phyloP scores from a whole-genome alignment of 2,329 filamentous ascomycete species.

The Trichophyton mentagrophytes region DNA sequence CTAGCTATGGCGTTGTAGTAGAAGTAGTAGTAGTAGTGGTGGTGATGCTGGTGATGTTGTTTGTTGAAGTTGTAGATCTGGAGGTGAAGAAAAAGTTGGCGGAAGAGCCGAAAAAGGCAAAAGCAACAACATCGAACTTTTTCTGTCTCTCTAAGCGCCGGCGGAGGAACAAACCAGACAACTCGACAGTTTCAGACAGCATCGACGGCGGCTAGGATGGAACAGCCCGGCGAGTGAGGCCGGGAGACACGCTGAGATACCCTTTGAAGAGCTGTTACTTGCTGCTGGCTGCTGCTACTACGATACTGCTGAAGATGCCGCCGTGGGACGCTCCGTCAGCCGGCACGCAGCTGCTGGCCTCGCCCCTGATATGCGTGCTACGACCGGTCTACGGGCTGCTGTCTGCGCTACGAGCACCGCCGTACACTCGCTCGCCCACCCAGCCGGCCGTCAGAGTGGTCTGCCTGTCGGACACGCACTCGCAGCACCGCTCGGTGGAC shows the following conservation, averaged over 20 bases:
- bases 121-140: background rate
- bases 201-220: background rate
- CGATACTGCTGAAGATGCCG: constrained; percentile 15
- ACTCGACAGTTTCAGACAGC: background rate
- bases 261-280: no score
- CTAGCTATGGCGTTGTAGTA: background rate
- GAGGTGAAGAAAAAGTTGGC: background rate
- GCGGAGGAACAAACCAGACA: background rate
- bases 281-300: no score
- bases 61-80: background rate
- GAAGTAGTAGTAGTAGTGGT: background rate
- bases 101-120: background rate
- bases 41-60: background rate
- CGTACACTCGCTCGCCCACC: constrained; percentile 45
- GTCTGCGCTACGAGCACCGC: constrained; percentile 53
- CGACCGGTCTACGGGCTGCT: constrained; percentile 52
- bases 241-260: no score
- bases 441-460: constrained; percentile 56
- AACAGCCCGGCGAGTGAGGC: background rate
- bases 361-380: constrained; percentile 54
- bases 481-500: constrained; percentile 33
- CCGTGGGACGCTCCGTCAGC: constrained; percentile 39
- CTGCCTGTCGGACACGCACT: constrained; percentile 82
- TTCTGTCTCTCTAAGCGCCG: background rate
- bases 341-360: constrained; percentile 52